Evolutionary conservation across 2,329 filamentous ascomycete species (phyloP), one percentile per base, ranked within the genome.

Genomic region (Atkinsonella texensis): DNA sequence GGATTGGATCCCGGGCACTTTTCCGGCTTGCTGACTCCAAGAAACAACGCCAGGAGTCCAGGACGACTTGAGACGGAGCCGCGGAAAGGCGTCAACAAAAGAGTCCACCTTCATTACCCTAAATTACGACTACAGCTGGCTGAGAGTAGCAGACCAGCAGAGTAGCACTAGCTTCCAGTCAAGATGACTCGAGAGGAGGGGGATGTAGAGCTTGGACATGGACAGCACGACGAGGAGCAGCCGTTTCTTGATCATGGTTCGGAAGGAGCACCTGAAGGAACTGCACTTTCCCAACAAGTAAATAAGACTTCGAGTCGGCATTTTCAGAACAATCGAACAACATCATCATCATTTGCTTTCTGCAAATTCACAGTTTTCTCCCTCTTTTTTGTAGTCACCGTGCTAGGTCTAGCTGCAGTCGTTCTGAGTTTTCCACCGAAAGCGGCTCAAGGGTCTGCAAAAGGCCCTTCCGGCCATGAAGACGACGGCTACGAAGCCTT

Each of bases 351-450:
- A 13, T 40, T 38, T 33, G 35, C 48, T 13, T 43, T 52, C 17
- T 56, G 56, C 46, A 56, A 52, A 32, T 50, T 58, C 15, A 12
- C 38, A 8, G 8, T 59, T 13, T 59, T 62, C n/a, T 46, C 58
- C n/a, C 39, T 58, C n/a, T 48, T 63, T 1, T 52, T 58, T 7
- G 33, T 60, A 4, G 2, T 60, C 13, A 63, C 62, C 2, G 43
- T 63, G 12, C 50, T 66, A 1, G 49, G 43, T 0, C 50, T 67
- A 1, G 51, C 58, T 9, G 54, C 48, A 2, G 40, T 64, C 1
- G 49, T 58, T 3, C 52, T 67, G 3, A 53, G 51, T 9, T 55
- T 62, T 31, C 51, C 56, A 6, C 49, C 53, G 2, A 31, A 10
- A 5, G 35, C 31, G 10, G 15, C 50, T 2, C 13, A 15, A 2